phyloP scores from a whole-genome alignment of 2,329 filamentous ascomycete species.

The Cordyceps cateniannulata region DNA sequence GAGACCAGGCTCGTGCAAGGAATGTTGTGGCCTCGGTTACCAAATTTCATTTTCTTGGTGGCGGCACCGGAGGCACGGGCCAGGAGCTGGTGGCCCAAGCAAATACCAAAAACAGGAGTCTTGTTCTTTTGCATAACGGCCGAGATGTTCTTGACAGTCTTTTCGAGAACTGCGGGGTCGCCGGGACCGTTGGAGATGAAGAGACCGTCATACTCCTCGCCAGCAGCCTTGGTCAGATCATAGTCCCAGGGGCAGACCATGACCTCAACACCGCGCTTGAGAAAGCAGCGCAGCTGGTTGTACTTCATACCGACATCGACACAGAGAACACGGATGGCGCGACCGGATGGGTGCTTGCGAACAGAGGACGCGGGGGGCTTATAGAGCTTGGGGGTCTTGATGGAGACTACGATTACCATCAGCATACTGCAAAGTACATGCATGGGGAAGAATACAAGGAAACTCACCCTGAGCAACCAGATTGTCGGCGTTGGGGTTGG shows the following conservation, averaged over 20 bases:
- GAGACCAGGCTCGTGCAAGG: conserved; percentile 94
- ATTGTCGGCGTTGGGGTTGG: conserved; percentile 87
- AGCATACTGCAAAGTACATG: conserved; percentile 26
- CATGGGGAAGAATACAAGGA: conserved; percentile 13
- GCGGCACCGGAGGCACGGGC: conserved; percentile 79
- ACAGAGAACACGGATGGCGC: conserved; percentile 79
- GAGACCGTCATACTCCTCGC: conserved; percentile 86
- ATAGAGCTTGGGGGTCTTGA: conserved; percentile 79
- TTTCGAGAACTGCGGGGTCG: conserved; percentile 79
- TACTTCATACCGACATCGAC: conserved; percentile 98
- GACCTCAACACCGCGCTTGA: conserved; percentile 87
- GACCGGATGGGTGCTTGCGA: conserved; percentile 82
- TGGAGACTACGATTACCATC: conserved; percentile 63
- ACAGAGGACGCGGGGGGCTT: conserved; percentile 63
- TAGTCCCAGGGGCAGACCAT: conserved; percentile 95
- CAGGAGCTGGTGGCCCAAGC: conserved; percentile 88
- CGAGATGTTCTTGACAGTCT: conserved; percentile 73
- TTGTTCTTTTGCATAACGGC: conserved; percentile 69
- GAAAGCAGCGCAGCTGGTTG: conserved; percentile 91
- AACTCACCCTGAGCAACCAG: conserved; percentile 86
- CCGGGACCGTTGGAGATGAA: conserved; percentile 98
- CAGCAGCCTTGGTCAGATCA: conserved; percentile 70
- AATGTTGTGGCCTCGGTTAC: conserved; percentile 97
- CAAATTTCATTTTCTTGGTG: conserved; percentile 97
- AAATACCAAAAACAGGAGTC: conserved; percentile 92